Conservation (phyloP, 441 rosid species). For the Syzygium syzygioides region DNA sequence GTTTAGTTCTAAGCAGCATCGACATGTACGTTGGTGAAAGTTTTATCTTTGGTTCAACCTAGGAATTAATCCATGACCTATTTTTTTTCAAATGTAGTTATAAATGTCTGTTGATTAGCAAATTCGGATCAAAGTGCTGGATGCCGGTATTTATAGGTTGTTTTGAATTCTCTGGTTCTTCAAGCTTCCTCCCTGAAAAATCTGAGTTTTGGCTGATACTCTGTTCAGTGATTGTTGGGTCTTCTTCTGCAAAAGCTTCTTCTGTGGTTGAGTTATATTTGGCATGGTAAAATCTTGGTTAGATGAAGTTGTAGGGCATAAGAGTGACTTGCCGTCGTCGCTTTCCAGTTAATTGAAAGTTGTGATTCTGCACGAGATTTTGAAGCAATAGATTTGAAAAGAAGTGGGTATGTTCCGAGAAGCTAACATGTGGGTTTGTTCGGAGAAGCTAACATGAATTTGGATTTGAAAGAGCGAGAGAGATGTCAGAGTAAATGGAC, state of each 20-base stretch:
- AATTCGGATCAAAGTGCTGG: not conserved
- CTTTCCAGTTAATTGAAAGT: not conserved
- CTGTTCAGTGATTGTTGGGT: not conserved
- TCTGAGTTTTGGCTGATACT: not conserved
- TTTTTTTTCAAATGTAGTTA: not conserved
- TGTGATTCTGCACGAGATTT: not conserved
- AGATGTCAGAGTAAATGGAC: not conserved
- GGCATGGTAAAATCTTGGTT: not conserved
- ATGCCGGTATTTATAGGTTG: fast-evolving
- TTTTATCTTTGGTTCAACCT: not conserved
- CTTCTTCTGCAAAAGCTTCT: not conserved
- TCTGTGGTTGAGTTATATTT: not conserved
- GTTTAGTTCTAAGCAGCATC: not conserved
- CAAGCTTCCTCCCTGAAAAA: not conserved
- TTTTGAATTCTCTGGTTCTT: not conserved
- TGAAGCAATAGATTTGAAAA: not conserved
- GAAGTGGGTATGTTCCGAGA: not conserved
- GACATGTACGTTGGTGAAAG: not conserved
- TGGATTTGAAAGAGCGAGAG: not conserved
- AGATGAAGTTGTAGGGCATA: not conserved
- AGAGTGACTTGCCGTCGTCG: not conserved
- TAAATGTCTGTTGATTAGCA: not conserved
- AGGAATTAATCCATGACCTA: not conserved
- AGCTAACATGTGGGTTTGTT: not conserved
- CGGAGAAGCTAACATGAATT: not conserved